Evolutionary conservation across 2,329 filamentous ascomycete genomes (phyloP).

Genomic region (Lachnum nothofagi): DNA sequence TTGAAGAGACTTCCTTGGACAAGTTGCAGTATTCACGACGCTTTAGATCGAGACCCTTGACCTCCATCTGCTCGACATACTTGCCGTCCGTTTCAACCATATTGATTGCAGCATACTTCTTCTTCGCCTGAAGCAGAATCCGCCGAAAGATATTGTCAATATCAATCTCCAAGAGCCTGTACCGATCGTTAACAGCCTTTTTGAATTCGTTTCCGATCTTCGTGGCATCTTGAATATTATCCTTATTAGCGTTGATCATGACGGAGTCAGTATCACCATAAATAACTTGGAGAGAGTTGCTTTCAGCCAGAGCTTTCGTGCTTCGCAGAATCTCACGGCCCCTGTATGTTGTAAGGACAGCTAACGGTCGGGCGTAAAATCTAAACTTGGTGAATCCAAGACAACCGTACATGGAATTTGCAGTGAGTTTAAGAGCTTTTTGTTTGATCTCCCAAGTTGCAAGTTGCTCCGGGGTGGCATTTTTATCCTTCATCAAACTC

Average conservation of each 20-base stretch:
- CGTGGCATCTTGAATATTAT: slow-evolving; percentile 84
- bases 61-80: slow-evolving; percentile 89
- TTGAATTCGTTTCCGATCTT: slow-evolving; percentile 95
- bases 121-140: slow-evolving; percentile 91
- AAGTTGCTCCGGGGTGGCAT: slow-evolving; percentile 76
- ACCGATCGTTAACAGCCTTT: slow-evolving; percentile 86
- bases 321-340: slow-evolving; percentile 94
- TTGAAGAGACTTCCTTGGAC: slow-evolving; percentile 89
- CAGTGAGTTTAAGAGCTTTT: slow-evolving; percentile 90
- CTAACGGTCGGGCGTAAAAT: slow-evolving; percentile 92
- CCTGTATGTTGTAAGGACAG: slow-evolving; percentile 94
- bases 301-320: slow-evolving; percentile 93
- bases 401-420: slow-evolving; percentile 99
- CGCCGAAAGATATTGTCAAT: slow-evolving; percentile 96
- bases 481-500: slow-evolving; percentile 91
- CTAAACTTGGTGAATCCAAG: slow-evolving; percentile 93
- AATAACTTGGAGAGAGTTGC: slow-evolving; percentile 85
- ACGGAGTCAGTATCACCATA: slow-evolving; percentile 99
- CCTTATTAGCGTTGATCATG: slow-evolving; percentile 99
- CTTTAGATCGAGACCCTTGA: slow-evolving; percentile 98
- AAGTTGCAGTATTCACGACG: slow-evolving; percentile 93
- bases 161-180: slow-evolving; percentile 90
- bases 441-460: slow-evolving; percentile 98
- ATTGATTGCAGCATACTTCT: slow-evolving; percentile 98
- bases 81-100: slow-evolving; percentile 84